Evolutionary conservation across 371 early-diverging fungal genomes (phyloP), one percentile per base, ranked within the genome.

Genomic region (Rhizopus delemar): DNA sequence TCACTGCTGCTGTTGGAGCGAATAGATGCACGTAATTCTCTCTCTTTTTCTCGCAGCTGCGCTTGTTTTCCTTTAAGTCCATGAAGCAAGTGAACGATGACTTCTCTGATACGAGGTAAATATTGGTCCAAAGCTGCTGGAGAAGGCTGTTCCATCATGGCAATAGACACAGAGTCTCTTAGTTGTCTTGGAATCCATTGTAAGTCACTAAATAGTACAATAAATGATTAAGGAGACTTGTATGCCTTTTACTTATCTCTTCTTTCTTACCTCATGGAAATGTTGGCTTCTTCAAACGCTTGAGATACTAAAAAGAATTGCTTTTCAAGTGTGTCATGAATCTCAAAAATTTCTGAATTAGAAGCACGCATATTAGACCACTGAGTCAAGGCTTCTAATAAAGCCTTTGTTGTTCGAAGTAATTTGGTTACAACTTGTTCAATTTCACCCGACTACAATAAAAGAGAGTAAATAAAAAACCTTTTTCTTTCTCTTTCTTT

Each of bases 11-110:
- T 41, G 48, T 12, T 56, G 28, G 63, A 63, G 16, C 64, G 48
- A 29, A 63, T 50, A 3, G 66, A 66, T 31, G 53, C 57, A 51
- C 61, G 65, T 43, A 60, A 57, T 34, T 57, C 62, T 41, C 59
- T 55, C 9, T 75, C 73, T 43, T 58, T 62, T 52, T 75, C 79
- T n/a, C 83, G 66, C 49, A 80, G 74, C 13, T 72, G 36, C 8
- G 80, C 82, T 59, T 86, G 86, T 41, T 84, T 86, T 9, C 71
- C 77, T 45, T 84, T 85, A 8, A 86, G 59, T 4, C 85, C 86
- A 62, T 86, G 85, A 11, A 86, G 61, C 28, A 86, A 69, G 48
- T 73, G 79, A 33, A 86, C 84, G 63, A 86, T 86, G 12, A 85
- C 80, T 54, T 85, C 86, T 39, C 81, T 78, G 51, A 86, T 85